Evolutionary conservation across 352 stramenopile genomes (phyloP).

Genomic region (Peronosclerospora sorghi): DNA sequence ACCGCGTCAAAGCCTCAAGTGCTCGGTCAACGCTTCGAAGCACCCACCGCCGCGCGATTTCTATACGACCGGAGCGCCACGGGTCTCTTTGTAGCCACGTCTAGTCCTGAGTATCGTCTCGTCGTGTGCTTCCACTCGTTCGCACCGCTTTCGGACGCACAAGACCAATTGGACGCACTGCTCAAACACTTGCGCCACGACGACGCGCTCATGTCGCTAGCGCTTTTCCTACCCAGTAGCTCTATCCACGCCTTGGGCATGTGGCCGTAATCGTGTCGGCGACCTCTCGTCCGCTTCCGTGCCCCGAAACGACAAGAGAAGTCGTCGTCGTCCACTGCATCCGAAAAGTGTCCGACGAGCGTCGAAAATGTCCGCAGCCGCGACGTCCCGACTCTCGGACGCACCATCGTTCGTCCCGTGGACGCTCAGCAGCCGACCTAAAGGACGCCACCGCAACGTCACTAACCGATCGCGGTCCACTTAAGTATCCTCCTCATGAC

Average conservation of each 20-base stretch:
- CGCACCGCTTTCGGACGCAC: constrained; percentile 28
- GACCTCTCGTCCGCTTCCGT: no score
- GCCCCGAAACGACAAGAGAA: no score
- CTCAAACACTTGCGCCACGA: constrained; percentile 42
- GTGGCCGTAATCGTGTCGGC: constrained; percentile 1
- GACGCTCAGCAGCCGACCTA: no score
- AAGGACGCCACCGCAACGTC: no score
- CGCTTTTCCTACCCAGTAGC: constrained; percentile 18
- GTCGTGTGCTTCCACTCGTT: constrained; percentile 48
- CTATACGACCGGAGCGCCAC: constrained; percentile 37
- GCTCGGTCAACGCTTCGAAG: constrained; percentile 39
- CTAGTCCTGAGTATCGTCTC: constrained; percentile 42
- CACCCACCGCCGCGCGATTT: constrained; percentile 27
- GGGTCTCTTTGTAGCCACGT: constrained; percentile 40
- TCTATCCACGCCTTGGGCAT: neutral
- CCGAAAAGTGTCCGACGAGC: no score
- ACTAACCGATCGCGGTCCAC: no score
- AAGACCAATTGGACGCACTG: constrained; percentile 44
- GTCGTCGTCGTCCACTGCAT: neutral
- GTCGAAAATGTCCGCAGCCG: no score
- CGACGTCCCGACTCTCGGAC: no score
- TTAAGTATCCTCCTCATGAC: no score
- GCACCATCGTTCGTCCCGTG: neutral
- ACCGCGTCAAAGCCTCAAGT: constrained; percentile 22
- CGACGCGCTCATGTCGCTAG: constrained; percentile 38